A percentile compares a stretch with the other conserved stretches of the same genome.
These are phyloP conservation scores for Claviceps paspali DNA, from an alignment of 2,329 filamentous ascomycete species.

Conservation along the genomic window DNA sequence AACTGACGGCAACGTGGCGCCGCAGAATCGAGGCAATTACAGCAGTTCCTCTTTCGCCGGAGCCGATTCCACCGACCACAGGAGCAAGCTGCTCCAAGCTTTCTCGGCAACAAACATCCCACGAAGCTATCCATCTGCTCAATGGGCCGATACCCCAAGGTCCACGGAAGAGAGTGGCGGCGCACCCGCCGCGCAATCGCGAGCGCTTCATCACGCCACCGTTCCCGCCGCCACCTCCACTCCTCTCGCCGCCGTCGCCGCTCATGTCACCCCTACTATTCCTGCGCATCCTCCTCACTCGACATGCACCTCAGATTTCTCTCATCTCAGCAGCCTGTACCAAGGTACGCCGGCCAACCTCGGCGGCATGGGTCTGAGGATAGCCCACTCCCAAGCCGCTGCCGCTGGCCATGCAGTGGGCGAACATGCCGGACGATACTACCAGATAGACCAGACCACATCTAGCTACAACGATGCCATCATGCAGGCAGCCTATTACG, in stretches of 20 bases:
- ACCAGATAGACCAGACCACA: slow-evolving; percentile 19
- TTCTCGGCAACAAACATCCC: slow-evolving; percentile 14
- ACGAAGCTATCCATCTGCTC: slow-evolving; percentile 17
- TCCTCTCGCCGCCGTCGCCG: too few relatives aligned
- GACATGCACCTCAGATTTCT: slow-evolving; percentile 24
- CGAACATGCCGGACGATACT: slow-evolving; percentile 10
- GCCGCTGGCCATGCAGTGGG: slow-evolving; percentile 6
- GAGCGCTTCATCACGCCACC: slow-evolving; percentile 6
- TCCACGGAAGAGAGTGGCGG: slow-evolving; percentile 9
- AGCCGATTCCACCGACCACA: slow-evolving; percentile 16
- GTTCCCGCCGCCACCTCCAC: too few relatives aligned
- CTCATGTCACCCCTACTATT: too few relatives aligned
- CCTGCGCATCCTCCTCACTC: slow-evolving; percentile 7
- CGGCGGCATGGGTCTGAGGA: slow-evolving; percentile 3
- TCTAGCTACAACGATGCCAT: slow-evolving; percentile 21
- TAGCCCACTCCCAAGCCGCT: slow-evolving; percentile 7
- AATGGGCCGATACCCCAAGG: slow-evolving; percentile 14
- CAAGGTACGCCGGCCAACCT: slow-evolving; percentile 27
- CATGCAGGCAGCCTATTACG: slow-evolving; percentile 18
- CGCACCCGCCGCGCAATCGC: slow-evolving; percentile 9
- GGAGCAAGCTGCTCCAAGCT: slow-evolving; percentile 20
- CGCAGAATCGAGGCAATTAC: slow-evolving; percentile 3
- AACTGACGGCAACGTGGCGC: not conserved
- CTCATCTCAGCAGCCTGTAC: slow-evolving; percentile 35
- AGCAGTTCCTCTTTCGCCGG: slow-evolving; percentile 2